phyloP scores from a whole-genome alignment of 768 basidiomycete genomes.

The Leucosporidium creatinivorum region DNA sequence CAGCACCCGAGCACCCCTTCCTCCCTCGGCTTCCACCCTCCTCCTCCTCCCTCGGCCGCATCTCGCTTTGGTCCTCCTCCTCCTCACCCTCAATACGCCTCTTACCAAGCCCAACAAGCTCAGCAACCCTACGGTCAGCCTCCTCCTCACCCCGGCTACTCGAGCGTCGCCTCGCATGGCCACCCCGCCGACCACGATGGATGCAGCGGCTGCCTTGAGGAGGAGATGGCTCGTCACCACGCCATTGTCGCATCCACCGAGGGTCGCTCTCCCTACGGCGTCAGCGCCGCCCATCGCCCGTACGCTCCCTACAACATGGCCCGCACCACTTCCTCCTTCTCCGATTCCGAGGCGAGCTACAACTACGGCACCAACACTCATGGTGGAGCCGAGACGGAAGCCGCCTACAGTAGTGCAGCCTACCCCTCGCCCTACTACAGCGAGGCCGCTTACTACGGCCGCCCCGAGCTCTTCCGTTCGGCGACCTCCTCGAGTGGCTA shows the following conservation, averaged over 20 bases:
- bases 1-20: background rate
- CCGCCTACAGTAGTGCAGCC: background rate
- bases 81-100: background rate
- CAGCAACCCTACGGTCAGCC: background rate
- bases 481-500: background rate
- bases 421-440: constrained; percentile 7
- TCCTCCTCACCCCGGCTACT: background rate
- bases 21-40: background rate
- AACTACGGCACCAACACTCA: background rate
- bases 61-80: background rate
- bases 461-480: background rate
- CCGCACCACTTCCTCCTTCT: background rate
- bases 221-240: no score
- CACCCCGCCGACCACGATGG: background rate
- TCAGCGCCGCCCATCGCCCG: background rate
- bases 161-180: background rate
- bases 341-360: background rate
- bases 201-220: background rate
- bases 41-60: background rate
- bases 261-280: background rate
- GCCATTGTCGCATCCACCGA: background rate
- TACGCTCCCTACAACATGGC: constrained; percentile 14
- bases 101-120: background rate
- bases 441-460: background rate
- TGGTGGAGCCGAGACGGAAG: no score